Percentiles rank a stretch among this genome's conserved stretches.
Conservation (phyloP, 305 asterid genomes). For the Fraxinus paxiana region DNA sequence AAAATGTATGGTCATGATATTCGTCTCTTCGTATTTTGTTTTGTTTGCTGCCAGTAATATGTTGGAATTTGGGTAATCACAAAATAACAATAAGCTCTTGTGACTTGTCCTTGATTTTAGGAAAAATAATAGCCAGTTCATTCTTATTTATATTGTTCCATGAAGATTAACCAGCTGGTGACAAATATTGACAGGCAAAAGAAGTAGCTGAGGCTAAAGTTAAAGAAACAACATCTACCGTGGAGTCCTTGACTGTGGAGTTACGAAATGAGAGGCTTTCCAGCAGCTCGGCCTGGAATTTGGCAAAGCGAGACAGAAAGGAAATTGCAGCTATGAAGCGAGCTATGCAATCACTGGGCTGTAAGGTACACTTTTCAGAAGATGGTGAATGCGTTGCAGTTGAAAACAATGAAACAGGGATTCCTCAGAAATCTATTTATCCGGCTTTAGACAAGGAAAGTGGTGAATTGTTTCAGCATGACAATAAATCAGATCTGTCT, state of each 20-base stretch:
- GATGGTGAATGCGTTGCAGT: conserved; percentile 79
- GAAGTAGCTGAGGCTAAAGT: conserved; percentile 66
- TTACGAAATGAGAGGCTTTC: conserved; percentile 63
- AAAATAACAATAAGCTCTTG: background rate
- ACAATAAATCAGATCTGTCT: conserved; percentile 42
- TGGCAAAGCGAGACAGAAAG: conserved; percentile 59
- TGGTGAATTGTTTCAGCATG: conserved; percentile 29
- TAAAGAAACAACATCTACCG: conserved; percentile 37
- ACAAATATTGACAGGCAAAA: conserved; percentile 60
- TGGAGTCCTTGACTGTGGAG: conserved; percentile 63
- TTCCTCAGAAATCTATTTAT: conserved; percentile 55
- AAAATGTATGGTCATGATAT: background rate
- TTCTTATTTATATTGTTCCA: background rate
- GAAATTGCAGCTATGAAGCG: conserved; percentile 73
- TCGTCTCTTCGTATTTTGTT: background rate
- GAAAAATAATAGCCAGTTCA: background rate
- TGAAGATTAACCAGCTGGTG: conserved; percentile 5
- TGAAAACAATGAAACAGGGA: conserved; percentile 55
- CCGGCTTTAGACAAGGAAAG: conserved; percentile 39
- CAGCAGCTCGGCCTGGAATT: conserved; percentile 67
- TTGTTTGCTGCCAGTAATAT: background rate
- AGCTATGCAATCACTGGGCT: conserved; percentile 81
- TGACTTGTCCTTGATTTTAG: background rate
- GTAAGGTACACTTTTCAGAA: conserved; percentile 65
- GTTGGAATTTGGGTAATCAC: background rate